A percentile compares a stretch with the other conserved stretches of the same genome.
Conservation (phyloP, 106 monocot genomes). For the Acorus gramineus region DNA sequence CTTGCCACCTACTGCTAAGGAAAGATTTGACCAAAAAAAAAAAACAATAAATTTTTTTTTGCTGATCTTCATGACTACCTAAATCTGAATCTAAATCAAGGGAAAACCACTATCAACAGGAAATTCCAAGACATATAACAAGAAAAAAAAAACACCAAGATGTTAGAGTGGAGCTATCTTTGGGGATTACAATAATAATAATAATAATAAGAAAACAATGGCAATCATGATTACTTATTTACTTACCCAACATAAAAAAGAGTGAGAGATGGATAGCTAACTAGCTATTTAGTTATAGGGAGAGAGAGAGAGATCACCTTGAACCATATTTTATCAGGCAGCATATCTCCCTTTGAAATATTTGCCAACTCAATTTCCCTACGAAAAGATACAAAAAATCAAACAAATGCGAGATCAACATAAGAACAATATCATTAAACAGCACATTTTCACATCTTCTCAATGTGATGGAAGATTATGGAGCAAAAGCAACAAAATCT, state of each 20-base stretch:
- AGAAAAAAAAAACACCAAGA: too few species aligned
- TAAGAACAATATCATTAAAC: neutral
- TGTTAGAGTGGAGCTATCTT: too few species aligned
- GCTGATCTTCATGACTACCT: too few species aligned
- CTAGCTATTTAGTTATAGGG: neutral
- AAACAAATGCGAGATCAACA: neutral
- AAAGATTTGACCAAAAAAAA: too few species aligned
- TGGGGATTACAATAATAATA: too few species aligned
- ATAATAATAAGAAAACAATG: too few species aligned
- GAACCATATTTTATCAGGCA: slow-evolving; percentile 75
- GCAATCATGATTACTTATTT: too few species aligned
- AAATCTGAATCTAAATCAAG: too few species aligned
- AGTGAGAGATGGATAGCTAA: neutral
- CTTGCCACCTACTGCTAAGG: too few species aligned
- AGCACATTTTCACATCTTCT: neutral
- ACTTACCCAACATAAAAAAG: neutral
- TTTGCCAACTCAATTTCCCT: slow-evolving; percentile 49
- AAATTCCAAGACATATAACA: too few species aligned
- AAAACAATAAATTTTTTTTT: too few species aligned
- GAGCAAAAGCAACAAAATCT: neutral
- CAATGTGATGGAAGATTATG: neutral
- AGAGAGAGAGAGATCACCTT: slow-evolving; percentile 24
- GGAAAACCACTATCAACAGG: too few species aligned
- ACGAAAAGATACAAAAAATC: neutral
- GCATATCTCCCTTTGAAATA: slow-evolving; percentile 21